Conservation (phyloP, 192 early-diverging fungal genomes). For the Coemansia sp. region DNA sequence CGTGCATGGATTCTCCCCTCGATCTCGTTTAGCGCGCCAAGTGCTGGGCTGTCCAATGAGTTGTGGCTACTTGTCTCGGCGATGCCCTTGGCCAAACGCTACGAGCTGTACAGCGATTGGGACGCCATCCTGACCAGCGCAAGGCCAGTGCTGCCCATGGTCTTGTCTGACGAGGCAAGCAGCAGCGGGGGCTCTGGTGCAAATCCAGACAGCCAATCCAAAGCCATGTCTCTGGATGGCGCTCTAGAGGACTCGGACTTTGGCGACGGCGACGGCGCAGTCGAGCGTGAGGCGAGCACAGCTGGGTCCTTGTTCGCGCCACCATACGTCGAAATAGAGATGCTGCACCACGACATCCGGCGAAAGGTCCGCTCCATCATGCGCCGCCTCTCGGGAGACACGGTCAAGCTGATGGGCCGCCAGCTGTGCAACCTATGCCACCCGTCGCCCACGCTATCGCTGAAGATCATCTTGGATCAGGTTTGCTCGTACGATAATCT, state of each 20-base stretch:
- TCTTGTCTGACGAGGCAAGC: not conserved
- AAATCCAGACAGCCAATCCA: slow-evolving; percentile 2
- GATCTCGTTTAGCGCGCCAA: slow-evolving; percentile 32
- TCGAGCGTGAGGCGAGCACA: not conserved
- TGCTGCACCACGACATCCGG: slow-evolving; percentile 22
- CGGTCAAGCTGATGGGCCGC: slow-evolving; percentile 44
- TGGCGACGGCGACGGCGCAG: not conserved
- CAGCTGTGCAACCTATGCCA: slow-evolving; percentile 49
- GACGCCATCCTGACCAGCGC: slow-evolving; percentile 26
- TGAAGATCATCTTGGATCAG: slow-evolving; percentile 49
- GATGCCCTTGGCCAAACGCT: slow-evolving; percentile 33
- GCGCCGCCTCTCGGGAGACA: slow-evolving; percentile 53
- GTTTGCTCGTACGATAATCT: slow-evolving; percentile 56
- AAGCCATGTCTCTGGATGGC: slow-evolving; percentile 48
- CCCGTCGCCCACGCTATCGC: slow-evolving; percentile 36
- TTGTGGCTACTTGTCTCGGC: slow-evolving; percentile 43
- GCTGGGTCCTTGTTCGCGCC: not conserved
- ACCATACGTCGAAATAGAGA: slow-evolving; percentile 33
- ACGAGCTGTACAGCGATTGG: slow-evolving; percentile 43
- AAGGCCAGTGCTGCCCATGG: slow-evolving; percentile 23
- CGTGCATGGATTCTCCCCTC: slow-evolving; percentile 51
- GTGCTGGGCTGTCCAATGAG: slow-evolving; percentile 51
- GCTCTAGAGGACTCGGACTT: slow-evolving; percentile 24
- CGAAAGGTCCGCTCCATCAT: slow-evolving; percentile 52
- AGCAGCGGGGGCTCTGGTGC: not conserved